Evolutionary conservation across 257 asterid species (phyloP), one percentile per base, ranked within the genome.

Genomic region (Nicotiana paniculata): DNA sequence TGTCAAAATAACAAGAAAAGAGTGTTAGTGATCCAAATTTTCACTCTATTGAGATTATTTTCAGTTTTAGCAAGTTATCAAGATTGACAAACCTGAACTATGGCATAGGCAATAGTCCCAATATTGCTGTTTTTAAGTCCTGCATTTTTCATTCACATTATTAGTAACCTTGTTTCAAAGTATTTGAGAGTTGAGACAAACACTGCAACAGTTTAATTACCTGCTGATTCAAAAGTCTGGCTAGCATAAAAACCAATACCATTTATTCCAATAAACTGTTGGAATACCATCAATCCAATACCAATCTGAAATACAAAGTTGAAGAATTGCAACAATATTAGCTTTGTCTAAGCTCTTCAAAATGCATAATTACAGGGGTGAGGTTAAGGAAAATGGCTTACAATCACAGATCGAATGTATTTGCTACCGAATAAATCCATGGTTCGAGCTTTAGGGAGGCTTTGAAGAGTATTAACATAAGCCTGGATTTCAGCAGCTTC

Each of bases 401-500:
- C 98, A 1, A 84, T 91, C 70, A 94, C 84, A 9, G 98, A 90
- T 35, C 93, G 97, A 0, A 84, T 87, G 66, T 94, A 91, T 85
- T 86, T 93, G 57, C 90, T 59, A 9, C 83, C 82, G 1, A 90
- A 82, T 89, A 94, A 87, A 84, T 93, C 97, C 82, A 90, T 24
- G 21, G 89, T 58, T 81, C 82, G 82, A 30, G 90, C 92, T 82
- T 88, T 87, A 10, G 97, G 93, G 78, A 91, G 89, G 82, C 85
- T 91, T 78, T 81, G 90, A 58, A 93, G 87, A 79, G 81, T 63
- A 53, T 84, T 74, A 63, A 90, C 87, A 84, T 87, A 85, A 54
- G 89, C 92, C 96, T 94, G 89, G 70, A 95, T 95, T 84, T 95
- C 97, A 65, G 89, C 85, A 74, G 97, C 90, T 89, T 95, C 99